Evolutionary conservation across 805 yeast species (phyloP).

Genomic region (Saturnispora gosingensis): DNA sequence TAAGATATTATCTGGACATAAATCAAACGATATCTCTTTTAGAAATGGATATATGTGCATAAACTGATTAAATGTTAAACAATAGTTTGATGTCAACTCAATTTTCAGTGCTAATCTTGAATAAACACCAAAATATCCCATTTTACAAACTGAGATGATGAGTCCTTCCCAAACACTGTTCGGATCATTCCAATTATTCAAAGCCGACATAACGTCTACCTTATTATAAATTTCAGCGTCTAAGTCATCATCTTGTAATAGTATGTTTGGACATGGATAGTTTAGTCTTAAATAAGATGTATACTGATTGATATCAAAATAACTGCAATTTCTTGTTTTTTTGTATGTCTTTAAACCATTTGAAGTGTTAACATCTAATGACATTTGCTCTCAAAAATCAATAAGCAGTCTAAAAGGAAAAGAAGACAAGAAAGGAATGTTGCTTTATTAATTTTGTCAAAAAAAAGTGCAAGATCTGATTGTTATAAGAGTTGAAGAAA

Average conservation of each 20-base stretch:
- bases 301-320: background rate
- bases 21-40: slow-evolving; percentile 1
- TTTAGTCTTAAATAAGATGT: background rate
- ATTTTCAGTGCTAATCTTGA: slow-evolving; percentile 9
- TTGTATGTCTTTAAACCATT: background rate
- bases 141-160: slow-evolving; percentile 1
- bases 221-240: slow-evolving; percentile 7
- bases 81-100: slow-evolving; percentile 5
- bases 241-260: background rate
- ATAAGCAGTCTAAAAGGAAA: background rate
- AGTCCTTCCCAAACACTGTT: slow-evolving; percentile 10
- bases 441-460: background rate
- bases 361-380: background rate
- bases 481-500: background rate
- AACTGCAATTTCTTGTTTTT: background rate
- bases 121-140: slow-evolving; percentile 11
- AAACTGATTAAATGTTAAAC: slow-evolving; percentile 9
- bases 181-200: slow-evolving; percentile 2
- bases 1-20: background rate
- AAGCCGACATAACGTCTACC: slow-evolving; percentile 4
- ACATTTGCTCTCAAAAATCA: background rate
- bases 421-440: background rate
- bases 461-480: background rate
- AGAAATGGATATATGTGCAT: slow-evolving; percentile 11
- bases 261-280: slow-evolving; percentile 4